A percentile compares a stretch with the other conserved stretches of the same genome.
These are phyloP conservation scores for Ajuga reptans DNA, from an alignment of 305 asterid species.

Conservation along the genomic window DNA sequence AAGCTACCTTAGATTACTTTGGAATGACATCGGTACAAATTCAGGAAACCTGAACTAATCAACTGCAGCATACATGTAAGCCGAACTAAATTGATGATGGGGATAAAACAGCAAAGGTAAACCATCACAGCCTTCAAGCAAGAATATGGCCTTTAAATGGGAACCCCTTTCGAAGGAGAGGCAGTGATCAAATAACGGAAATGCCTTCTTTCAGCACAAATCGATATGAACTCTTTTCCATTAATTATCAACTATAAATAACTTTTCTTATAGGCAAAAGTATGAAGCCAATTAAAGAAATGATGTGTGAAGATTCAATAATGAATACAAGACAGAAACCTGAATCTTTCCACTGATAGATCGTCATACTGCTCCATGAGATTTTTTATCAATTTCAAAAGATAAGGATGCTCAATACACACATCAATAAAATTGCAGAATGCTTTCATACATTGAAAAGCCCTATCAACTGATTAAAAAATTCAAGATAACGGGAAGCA, in stretches of 20 bases:
- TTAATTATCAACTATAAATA: not conserved
- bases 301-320: not conserved
- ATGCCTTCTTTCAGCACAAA: not conserved
- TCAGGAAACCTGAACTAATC: too few species aligned
- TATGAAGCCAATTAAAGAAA: not conserved
- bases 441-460: not conserved
- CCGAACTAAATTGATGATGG: not conserved
- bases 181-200: not conserved
- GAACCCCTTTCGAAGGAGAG: not conserved
- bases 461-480: not conserved
- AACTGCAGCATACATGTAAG: not conserved
- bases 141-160: not conserved
- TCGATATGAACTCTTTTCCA: not conserved
- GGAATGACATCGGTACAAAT: not conserved
- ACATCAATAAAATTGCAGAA: not conserved
- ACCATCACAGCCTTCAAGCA: too few species aligned
- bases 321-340: not conserved
- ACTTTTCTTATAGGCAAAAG: not conserved
- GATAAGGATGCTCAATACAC: not conserved
- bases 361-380: not conserved
- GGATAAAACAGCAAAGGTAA: not conserved
- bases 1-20: not conserved
- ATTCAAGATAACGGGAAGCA: not conserved
- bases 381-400: not conserved
- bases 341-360: not conserved